These are phyloP conservation scores for Picea glauca DNA, from an alignment of 75 land plant genomes.

Conservation along the genomic window DNA sequence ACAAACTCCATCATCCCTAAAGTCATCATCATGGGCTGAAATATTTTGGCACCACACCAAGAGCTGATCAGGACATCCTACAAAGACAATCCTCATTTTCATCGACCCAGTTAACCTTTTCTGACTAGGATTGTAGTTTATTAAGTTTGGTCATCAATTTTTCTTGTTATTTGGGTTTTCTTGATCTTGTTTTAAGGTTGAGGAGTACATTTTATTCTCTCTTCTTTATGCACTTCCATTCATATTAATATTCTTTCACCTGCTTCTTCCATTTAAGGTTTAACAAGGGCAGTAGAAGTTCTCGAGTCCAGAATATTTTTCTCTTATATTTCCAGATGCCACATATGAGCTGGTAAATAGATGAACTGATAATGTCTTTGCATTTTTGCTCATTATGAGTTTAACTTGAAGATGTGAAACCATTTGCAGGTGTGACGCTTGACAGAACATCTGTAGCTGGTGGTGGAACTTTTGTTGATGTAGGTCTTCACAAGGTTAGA, in stretches of 20 bases:
- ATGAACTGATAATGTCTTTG: background rate
- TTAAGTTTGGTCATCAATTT: background rate
- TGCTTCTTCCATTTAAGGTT: background rate
- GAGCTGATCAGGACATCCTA: too few relatives aligned
- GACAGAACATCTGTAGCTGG: slow-evolving; percentile 43
- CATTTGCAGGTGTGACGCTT: slow-evolving; percentile 67
- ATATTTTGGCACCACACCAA: too few relatives aligned
- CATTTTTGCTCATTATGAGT: background rate
- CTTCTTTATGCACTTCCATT: background rate
- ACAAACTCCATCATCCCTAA: too few relatives aligned
- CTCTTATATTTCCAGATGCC: background rate
- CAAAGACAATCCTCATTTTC: too few relatives aligned
- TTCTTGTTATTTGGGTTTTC: background rate
- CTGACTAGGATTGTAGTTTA: background rate
- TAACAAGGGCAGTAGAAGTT: background rate
- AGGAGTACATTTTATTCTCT: background rate
- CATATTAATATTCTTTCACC: background rate
- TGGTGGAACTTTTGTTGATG: slow-evolving; percentile 77
- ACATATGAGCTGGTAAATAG: background rate
- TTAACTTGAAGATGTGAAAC: background rate
- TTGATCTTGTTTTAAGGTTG: background rate
- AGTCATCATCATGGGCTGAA: too few relatives aligned
- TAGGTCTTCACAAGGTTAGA: slow-evolving; percentile 83
- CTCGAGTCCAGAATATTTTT: background rate
- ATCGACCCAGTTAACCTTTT: too few relatives aligned